These are phyloP conservation scores for Aureobasidium pullulans DNA, from an alignment of 2,329 filamentous ascomycete genomes.

Conservation along the genomic window DNA sequence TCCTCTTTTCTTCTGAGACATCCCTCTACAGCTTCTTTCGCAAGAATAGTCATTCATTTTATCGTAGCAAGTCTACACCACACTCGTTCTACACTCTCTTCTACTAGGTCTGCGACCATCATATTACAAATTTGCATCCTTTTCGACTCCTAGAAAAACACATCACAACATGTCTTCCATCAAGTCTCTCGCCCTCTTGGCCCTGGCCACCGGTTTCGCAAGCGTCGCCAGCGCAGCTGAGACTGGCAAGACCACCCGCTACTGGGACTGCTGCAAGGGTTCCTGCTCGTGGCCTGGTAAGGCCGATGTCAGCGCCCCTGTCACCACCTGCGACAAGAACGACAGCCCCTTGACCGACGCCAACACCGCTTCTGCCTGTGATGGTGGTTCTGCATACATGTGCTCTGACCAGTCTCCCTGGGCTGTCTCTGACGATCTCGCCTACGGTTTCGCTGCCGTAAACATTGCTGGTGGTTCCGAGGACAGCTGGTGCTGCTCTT, in stretches of 20 bases:
- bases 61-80: constrained; percentile 4
- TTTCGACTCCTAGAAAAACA: not conserved
- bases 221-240: constrained; percentile 21
- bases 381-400: constrained; percentile 51
- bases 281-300: constrained; percentile 56
- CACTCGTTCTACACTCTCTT: not conserved
- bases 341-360: constrained; percentile 48
- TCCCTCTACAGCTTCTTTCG: not conserved
- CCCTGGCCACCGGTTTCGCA: constrained; percentile 21
- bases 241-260: constrained; percentile 29
- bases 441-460: constrained; percentile 60
- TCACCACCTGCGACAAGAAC: constrained; percentile 47
- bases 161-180: constrained; percentile 15
- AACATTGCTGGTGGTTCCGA: constrained; percentile 50
- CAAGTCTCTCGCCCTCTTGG: constrained; percentile 20
- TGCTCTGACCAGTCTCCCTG: constrained; percentile 58
- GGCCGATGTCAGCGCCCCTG: constrained; percentile 44
- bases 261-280: constrained; percentile 64
- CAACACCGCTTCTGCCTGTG: constrained; percentile 46
- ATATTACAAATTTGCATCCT: not conserved
- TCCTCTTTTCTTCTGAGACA: not conserved
- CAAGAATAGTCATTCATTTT: constrained; percentile 4
- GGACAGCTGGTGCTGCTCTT: constrained; percentile 58
- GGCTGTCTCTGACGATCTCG: constrained; percentile 50
- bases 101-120: constrained; percentile 7